phyloP scores from a whole-genome alignment of 345 rosid genomes.

The Salix exigua region DNA sequence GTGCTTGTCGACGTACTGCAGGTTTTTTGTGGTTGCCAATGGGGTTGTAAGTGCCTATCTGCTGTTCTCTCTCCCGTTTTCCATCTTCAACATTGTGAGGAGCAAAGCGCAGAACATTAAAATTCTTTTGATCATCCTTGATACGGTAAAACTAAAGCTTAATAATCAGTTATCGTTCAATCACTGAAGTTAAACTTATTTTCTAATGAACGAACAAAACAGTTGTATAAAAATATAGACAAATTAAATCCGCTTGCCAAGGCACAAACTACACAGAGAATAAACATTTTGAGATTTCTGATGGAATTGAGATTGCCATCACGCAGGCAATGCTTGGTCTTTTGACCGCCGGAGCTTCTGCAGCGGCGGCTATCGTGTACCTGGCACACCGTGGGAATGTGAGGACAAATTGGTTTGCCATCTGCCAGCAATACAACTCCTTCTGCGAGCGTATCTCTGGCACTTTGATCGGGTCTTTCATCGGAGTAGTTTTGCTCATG shows the following conservation, averaged over 20 bases:
- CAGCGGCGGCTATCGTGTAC: conserved; percentile 75
- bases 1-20: conserved; percentile 16
- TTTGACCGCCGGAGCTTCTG: conserved; percentile 64
- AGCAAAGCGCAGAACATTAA: conserved; percentile 44
- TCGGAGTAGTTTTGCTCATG: conserved; percentile 36
- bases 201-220: no score
- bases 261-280: no score
- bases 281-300: no score
- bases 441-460: conserved; percentile 76
- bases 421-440: conserved; percentile 73
- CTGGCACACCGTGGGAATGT: conserved; percentile 73
- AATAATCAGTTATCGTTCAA: no score
- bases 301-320: not conserved
- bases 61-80: conserved; percentile 43
- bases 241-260: no score
- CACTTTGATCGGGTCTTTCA: conserved; percentile 68
- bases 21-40: conserved; percentile 72
- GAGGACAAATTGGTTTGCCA: conserved; percentile 62
- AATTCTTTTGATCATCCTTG: conserved; percentile 46
- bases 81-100: conserved; percentile 53
- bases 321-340: conserved; percentile 57
- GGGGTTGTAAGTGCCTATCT: conserved; percentile 54
- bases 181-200: no score
- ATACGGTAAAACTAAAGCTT: conserved; percentile 34
- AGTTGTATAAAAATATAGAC: no score